These are phyloP conservation scores for Pyrenophora seminiperda DNA, from an alignment of 2,329 filamentous ascomycete species.

Conservation along the genomic window DNA sequence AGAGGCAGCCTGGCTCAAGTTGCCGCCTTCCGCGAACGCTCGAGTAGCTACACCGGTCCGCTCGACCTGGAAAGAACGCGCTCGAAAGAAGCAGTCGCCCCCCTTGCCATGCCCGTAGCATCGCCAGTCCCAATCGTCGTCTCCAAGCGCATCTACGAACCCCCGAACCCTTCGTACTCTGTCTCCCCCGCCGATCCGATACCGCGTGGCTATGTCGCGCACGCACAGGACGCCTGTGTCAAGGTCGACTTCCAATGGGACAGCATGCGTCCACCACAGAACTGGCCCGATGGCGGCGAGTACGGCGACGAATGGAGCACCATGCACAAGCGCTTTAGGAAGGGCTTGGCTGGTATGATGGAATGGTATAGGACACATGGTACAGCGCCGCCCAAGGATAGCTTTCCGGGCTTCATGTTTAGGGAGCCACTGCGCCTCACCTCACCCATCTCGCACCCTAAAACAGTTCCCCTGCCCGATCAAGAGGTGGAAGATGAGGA, in stretches of 20 bases:
- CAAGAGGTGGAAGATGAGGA: constrained; percentile 60
- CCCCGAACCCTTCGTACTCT: constrained; percentile 82
- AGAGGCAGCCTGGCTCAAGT: constrained; percentile 48
- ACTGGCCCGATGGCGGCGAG: constrained; percentile 86
- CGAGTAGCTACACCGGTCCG: constrained; percentile 49
- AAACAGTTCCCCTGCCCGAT: constrained; percentile 37
- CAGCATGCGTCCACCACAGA: constrained; percentile 75
- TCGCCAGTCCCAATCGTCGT: constrained; percentile 23
- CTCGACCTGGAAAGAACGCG: constrained; percentile 29
- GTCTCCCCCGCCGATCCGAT: constrained; percentile 81
- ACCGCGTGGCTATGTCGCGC: constrained; percentile 83
- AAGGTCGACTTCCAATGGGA: constrained; percentile 96
- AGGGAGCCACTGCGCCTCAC: constrained; percentile 24
- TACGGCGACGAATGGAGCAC: constrained; percentile 93
- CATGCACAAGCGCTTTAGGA: constrained; percentile 90
- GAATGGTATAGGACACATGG: constrained; percentile 74
- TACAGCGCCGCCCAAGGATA: constrained; percentile 41
- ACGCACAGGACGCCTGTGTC: constrained; percentile 84
- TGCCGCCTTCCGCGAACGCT: constrained; percentile 51
- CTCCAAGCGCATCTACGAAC: constrained; percentile 62
- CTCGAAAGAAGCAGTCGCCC: constrained; percentile 31
- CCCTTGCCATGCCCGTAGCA: constrained; percentile 15
- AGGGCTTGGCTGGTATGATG: constrained; percentile 76
- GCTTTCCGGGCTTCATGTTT: constrained; percentile 41
- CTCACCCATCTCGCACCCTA: constrained; percentile 22